Evolutionary conservation across 345 rosid species (phyloP).

Genomic region (Arabidopsis thaliana): TAIR10.1 NC_003076.8:23630001-23630500

Average conservation of each 20-base stretch:
- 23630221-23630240: conserved; percentile 95
- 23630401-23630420: conserved; percentile 88
- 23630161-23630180: neutral
- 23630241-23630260: conserved; percentile 93
- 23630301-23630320: conserved; percentile 72
- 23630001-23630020: conserved; percentile 1
- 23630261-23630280: conserved; percentile 84
- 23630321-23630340: conserved; percentile 86
- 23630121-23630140: conserved; percentile 65
- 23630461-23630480: neutral
- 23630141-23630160: conserved; percentile 6
- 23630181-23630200: conserved; percentile 21
- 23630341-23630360: conserved; percentile 98
- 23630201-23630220: conserved; percentile 49
- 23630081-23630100: conserved; percentile 87
- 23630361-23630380: conserved; percentile 98
- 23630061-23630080: conserved; percentile 88
- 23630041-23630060: conserved; percentile 71
- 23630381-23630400: conserved; percentile 96
- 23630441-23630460: conserved; percentile 20
- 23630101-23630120: conserved; percentile 76
- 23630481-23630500: conserved; percentile 31
- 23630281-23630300: conserved; percentile 86
- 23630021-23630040: conserved; percentile 22
- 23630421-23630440: conserved; percentile 7